Percentiles rank a stretch among this genome's conserved stretches.
Evolutionary conservation across 1,284 basidiomycete genomes (phyloP).

Genomic region (Marasmius tenuissimus): DNA sequence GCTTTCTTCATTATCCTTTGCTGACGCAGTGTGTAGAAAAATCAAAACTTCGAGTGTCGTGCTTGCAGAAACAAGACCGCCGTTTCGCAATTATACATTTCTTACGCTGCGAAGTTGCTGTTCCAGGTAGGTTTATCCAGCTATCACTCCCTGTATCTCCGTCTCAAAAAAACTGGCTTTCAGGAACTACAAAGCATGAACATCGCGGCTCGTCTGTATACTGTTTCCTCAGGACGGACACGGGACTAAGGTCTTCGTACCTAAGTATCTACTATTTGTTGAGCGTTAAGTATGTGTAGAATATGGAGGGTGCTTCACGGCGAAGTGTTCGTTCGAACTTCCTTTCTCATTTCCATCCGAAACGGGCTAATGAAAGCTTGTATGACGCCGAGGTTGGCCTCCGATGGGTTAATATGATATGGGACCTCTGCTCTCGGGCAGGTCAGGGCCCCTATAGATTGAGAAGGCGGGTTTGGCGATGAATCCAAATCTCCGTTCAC

Average conservation of each 20-base stretch:
- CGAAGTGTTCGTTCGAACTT: too few species aligned
- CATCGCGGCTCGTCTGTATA: slow-evolving; percentile 82
- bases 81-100: slow-evolving; percentile 88
- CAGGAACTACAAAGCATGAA: slow-evolving; percentile 92
- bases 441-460: too few species aligned
- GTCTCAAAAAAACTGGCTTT: neutral
- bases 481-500: too few species aligned
- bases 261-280: slow-evolving; percentile 17
- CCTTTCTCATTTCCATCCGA: too few species aligned
- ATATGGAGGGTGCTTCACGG: too few species aligned
- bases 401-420: too few species aligned
- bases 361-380: too few species aligned
- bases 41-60: slow-evolving; percentile 86
- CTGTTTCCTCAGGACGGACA: slow-evolving; percentile 80
- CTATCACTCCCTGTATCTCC: neutral
- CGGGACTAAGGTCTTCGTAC: slow-evolving; percentile 48
- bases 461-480: too few species aligned
- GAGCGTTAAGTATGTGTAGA: slow-evolving; percentile 14
- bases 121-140: slow-evolving; percentile 68
- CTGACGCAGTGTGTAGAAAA: slow-evolving; percentile 53
- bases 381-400: too few species aligned
- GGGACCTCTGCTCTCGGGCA: too few species aligned
- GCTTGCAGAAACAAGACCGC: slow-evolving; percentile 96
- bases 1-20: too few species aligned
- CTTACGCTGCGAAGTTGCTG: slow-evolving; percentile 88